phyloP scores from a whole-genome alignment of 768 basidiomycete genomes.

The Postia placenta region DNA sequence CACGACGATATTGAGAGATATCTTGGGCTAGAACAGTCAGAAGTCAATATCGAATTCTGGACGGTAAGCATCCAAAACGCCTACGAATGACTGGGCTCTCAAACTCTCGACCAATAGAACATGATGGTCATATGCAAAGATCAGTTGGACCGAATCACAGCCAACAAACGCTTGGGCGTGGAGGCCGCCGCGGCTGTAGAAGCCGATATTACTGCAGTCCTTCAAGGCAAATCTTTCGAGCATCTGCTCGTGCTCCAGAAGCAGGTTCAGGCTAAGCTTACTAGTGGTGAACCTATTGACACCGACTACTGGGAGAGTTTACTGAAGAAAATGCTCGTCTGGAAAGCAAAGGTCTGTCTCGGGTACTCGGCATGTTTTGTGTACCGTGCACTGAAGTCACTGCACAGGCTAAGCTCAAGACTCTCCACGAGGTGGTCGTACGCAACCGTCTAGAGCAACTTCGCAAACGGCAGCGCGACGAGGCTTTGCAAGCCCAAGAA shows the following conservation, averaged over 20 bases:
- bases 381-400: too few species aligned
- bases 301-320: conserved; percentile 97
- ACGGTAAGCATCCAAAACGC: conserved; percentile 44
- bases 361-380: neutral
- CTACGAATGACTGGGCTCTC: neutral
- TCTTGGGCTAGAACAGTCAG: conserved; percentile 75
- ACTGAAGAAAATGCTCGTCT: conserved; percentile 87
- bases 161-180: conserved; percentile 53
- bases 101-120: conserved; percentile 43
- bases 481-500: conserved; percentile 89
- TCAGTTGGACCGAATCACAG: conserved; percentile 70
- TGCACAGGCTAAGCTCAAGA: conserved; percentile 79
- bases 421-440: conserved; percentile 93
- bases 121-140: conserved; percentile 98
- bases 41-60: conserved; percentile 95
- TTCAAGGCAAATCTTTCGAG: conserved; percentile 82
- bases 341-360: conserved; percentile 85
- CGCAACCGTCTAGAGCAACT: conserved; percentile 94
- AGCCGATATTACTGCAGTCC: conserved; percentile 70
- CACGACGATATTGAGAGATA: conserved; percentile 94
- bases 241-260: conserved; percentile 79
- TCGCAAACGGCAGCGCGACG: conserved; percentile 92
- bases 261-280: conserved; percentile 82
- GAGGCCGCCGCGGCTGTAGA: conserved; percentile 79
- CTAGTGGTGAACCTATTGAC: conserved; percentile 91